phyloP scores from a whole-genome alignment of 2,329 filamentous ascomycete species.

The Epichloe aotearoae region DNA sequence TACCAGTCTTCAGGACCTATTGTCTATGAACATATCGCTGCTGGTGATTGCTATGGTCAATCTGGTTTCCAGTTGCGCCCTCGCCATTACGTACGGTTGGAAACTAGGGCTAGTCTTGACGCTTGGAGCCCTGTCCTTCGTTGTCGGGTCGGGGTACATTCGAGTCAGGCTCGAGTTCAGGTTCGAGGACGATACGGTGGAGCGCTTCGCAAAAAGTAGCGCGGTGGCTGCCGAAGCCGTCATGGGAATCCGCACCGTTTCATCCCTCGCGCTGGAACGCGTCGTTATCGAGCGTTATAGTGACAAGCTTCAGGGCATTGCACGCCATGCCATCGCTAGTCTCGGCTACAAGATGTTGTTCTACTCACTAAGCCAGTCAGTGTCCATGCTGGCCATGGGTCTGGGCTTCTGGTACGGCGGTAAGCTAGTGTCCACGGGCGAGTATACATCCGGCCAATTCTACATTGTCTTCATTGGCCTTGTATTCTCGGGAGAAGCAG shows the following conservation, averaged over 20 bases:
- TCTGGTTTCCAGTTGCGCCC: slow-evolving; percentile 28
- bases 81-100: slow-evolving; percentile 34
- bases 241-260: slow-evolving; percentile 35
- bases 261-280: slow-evolving; percentile 32
- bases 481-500: slow-evolving; percentile 31
- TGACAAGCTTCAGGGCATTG: slow-evolving; percentile 17
- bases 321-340: slow-evolving; percentile 15
- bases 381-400: slow-evolving; percentile 24
- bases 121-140: slow-evolving; percentile 30
- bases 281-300: slow-evolving; percentile 26
- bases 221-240: slow-evolving; percentile 36
- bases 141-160: slow-evolving; percentile 31
- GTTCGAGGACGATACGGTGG: slow-evolving; percentile 30
- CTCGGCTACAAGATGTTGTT: slow-evolving; percentile 27
- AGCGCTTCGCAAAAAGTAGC: slow-evolving; percentile 31
- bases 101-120: slow-evolving; percentile 35
- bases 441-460: slow-evolving; percentile 33
- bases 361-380: slow-evolving; percentile 27
- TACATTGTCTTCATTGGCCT: slow-evolving; percentile 38
- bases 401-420: slow-evolving; percentile 30
- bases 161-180: slow-evolving; percentile 35
- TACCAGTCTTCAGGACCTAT: slow-evolving; percentile 35
- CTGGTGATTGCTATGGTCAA: slow-evolving; percentile 33
- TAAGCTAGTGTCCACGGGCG: slow-evolving; percentile 26
- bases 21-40: slow-evolving; percentile 34